Percentiles rank a stretch among this genome's conserved stretches.
phyloP scores from a whole-genome alignment of 345 rosid genomes.

The Eucalyptus microcorys region DNA sequence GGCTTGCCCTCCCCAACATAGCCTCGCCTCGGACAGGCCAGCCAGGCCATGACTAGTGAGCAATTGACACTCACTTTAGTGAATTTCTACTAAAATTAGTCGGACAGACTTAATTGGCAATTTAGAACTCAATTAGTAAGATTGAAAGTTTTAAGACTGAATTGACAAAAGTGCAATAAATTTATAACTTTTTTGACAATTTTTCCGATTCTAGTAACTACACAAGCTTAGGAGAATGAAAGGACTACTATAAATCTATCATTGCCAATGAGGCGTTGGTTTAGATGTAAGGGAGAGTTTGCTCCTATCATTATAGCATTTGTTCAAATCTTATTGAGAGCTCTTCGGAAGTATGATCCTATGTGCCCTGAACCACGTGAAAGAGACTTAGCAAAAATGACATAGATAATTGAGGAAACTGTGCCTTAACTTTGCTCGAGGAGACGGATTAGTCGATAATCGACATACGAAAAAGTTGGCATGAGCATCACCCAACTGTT shows the following conservation, averaged over 20 bases:
- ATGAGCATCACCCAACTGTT: background rate
- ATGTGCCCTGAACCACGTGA: background rate
- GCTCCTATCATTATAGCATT: background rate
- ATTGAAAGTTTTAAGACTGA: too few relatives aligned
- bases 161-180: fast-evolving
- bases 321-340: background rate
- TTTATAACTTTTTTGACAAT: too few relatives aligned
- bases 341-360: background rate
- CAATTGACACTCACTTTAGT: too few relatives aligned
- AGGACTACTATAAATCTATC: background rate
- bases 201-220: background rate
- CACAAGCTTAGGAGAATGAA: background rate
- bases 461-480: background rate
- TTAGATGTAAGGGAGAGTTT: background rate
- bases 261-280: fast-evolving
- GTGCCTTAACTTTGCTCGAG: background rate
- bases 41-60: too few relatives aligned
- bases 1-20: too few relatives aligned
- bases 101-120: fast-evolving
- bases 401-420: background rate
- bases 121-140: too few relatives aligned
- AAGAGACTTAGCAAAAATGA: background rate
- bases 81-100: too few relatives aligned
- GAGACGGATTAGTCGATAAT: background rate
- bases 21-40: too few relatives aligned